phyloP scores from a whole-genome alignment of 352 stramenopile species.

The Stramenopiles sp. region DNA sequence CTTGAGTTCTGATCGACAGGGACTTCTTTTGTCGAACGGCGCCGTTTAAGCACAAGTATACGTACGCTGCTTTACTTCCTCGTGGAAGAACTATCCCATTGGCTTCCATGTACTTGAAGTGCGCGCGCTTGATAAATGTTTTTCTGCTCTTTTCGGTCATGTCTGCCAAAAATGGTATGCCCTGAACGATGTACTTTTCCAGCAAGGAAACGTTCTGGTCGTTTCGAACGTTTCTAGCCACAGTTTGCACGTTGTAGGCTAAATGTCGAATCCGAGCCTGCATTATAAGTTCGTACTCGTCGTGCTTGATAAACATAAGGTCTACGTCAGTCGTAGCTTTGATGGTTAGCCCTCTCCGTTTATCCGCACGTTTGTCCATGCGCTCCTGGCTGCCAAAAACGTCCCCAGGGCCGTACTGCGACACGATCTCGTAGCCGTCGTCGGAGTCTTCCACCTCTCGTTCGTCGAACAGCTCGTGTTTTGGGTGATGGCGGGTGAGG shows the following conservation, averaged over 20 bases:
- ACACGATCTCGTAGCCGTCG: not conserved
- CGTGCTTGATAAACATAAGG: not conserved
- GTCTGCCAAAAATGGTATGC: not conserved
- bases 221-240: not conserved
- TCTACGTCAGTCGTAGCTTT: not conserved
- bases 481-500: not conserved
- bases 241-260: not conserved
- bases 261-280: not conserved
- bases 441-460: not conserved
- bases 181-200: not conserved
- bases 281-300: constrained; percentile 1
- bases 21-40: not conserved
- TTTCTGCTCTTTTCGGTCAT: not conserved
- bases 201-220: not conserved
- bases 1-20: not conserved
- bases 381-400: not conserved
- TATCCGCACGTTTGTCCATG: not conserved
- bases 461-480: not conserved
- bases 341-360: not conserved
- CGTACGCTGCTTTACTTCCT: not conserved
- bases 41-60: not conserved
- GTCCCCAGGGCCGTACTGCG: not conserved
- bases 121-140: not conserved
- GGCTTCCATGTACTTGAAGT: not conserved
- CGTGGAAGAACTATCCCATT: not conserved